These are phyloP conservation scores for Aspergillus diversus DNA, from an alignment of 495 filamentous ascomycete genomes.

Conservation along the genomic window DNA sequence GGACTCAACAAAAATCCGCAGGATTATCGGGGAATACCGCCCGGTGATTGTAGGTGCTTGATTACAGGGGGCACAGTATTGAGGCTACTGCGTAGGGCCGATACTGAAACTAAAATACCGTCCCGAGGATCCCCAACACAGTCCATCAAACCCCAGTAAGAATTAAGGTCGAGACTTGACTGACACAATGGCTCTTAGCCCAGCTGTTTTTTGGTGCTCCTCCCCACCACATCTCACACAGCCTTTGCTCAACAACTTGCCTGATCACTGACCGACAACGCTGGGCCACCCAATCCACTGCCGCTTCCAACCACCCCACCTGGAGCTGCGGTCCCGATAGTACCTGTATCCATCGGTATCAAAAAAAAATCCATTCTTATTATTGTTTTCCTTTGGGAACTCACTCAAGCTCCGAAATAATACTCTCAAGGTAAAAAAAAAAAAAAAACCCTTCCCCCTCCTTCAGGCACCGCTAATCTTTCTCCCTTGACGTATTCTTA, in stretches of 20 bases:
- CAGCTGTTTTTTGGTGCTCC: constrained; percentile 16
- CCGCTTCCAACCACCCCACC: background rate
- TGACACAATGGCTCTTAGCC: constrained; percentile 18
- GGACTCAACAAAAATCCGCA: constrained; percentile 19
- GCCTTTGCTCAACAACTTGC: constrained; percentile 1
- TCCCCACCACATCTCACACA: constrained; percentile 6
- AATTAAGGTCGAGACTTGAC: constrained; percentile 21
- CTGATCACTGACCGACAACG: constrained; percentile 3
- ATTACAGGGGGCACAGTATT: constrained; percentile 25
- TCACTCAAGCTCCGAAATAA: background rate
- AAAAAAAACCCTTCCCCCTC: constrained; percentile 11
- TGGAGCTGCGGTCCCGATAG: constrained; percentile 3
- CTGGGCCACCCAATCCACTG: background rate
- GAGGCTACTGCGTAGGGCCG: constrained; percentile 34
- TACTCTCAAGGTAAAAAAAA: constrained; percentile 1
- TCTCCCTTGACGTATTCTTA: constrained; percentile 1
- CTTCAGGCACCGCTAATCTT: constrained; percentile 6
- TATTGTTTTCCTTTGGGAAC: background rate
- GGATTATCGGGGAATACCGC: constrained; percentile 14
- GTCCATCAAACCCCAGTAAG: constrained; percentile 17
- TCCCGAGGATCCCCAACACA: constrained; percentile 30
- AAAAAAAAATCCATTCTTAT: constrained; percentile 8
- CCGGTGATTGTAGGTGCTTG: background rate
- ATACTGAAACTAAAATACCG: constrained; percentile 31
- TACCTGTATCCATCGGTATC: constrained; percentile 19